A percentile compares a stretch with the other conserved stretches of the same genome.
Conservation (phyloP, 352 stramenopile species). For the Plasmopara viticola region DNA sequence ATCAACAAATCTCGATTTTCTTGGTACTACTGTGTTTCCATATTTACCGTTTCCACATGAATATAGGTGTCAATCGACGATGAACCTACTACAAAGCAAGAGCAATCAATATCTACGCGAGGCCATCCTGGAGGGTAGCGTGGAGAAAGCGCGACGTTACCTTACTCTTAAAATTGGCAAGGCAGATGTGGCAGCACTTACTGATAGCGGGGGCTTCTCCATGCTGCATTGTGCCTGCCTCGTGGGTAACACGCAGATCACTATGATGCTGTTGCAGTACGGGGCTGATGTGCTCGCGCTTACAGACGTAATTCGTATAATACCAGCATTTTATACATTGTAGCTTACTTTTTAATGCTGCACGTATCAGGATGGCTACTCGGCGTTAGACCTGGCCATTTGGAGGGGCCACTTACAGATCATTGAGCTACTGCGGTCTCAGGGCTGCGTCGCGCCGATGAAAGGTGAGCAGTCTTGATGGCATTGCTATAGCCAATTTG, state of each 20-base stretch:
- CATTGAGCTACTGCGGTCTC: slow-evolving; percentile 73
- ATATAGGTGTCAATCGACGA: slow-evolving; percentile 8
- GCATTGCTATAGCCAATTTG: background rate
- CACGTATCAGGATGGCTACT: slow-evolving; percentile 59
- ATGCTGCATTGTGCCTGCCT: slow-evolving; percentile 78
- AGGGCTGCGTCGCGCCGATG: slow-evolving; percentile 75
- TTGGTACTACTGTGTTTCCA: no score
- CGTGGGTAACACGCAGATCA: slow-evolving; percentile 76
- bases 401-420: slow-evolving; percentile 80
- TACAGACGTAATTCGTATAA: slow-evolving; percentile 42
- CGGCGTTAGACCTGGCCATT: slow-evolving; percentile 71
- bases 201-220: slow-evolving; percentile 72
- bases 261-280: slow-evolving; percentile 84
- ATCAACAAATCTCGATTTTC: no score
- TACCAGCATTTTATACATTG: background rate
- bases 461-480: slow-evolving; percentile 37
- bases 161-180: slow-evolving; percentile 82
- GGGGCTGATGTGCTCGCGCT: slow-evolving; percentile 67
- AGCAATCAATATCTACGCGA: slow-evolving; percentile 83
- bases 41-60: no score
- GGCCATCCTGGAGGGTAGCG: slow-evolving; percentile 72
- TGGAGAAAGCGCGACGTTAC: slow-evolving; percentile 76
- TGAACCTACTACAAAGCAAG: slow-evolving; percentile 83
- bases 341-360: slow-evolving; percentile 1
- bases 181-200: slow-evolving; percentile 67